Evolutionary conservation across 306 rosid genomes (phyloP).

Genomic region (Prunus salicina): DNA sequence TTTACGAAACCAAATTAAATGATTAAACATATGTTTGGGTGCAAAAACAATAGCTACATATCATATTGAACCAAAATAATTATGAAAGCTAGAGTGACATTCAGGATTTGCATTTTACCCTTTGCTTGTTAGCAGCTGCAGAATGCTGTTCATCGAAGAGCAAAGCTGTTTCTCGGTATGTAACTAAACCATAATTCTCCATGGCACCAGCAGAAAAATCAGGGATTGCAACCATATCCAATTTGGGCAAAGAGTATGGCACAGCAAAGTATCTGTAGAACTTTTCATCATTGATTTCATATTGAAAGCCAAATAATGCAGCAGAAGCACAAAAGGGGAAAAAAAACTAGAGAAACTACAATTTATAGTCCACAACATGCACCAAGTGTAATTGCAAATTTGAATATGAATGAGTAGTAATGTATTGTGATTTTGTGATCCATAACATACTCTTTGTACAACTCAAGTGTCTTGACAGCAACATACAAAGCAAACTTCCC

Average conservation of each 20-base stretch:
- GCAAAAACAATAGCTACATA: constrained; percentile 13
- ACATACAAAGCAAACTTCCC: constrained; percentile 88
- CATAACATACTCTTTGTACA: constrained; percentile 65
- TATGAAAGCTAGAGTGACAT: constrained; percentile 16
- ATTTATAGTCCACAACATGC: background rate
- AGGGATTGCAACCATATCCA: constrained; percentile 96
- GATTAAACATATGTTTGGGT: constrained; percentile 13
- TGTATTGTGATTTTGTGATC: background rate
- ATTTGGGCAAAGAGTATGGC: constrained; percentile 84
- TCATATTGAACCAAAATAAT: constrained; percentile 21
- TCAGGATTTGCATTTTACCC: constrained; percentile 48
- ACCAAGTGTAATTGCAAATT: background rate
- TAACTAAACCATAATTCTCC: constrained; percentile 97
- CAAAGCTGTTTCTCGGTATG: constrained; percentile 89
- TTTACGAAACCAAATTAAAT: constrained; percentile 28
- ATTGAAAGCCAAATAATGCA: constrained; percentile 9
- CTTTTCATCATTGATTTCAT: constrained; percentile 21
- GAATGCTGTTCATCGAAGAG: constrained; percentile 88
- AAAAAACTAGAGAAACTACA: background rate
- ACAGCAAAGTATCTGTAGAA: constrained; percentile 76
- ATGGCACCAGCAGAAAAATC: constrained; percentile 98
- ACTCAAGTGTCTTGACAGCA: constrained; percentile 70
- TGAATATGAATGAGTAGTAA: constrained; percentile 8
- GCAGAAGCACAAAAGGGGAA: background rate
- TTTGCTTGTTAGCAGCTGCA: constrained; percentile 86